Conservation (phyloP, 2,329 filamentous ascomycete genomes). For the Aspergillus oerlinghausenensis region DNA sequence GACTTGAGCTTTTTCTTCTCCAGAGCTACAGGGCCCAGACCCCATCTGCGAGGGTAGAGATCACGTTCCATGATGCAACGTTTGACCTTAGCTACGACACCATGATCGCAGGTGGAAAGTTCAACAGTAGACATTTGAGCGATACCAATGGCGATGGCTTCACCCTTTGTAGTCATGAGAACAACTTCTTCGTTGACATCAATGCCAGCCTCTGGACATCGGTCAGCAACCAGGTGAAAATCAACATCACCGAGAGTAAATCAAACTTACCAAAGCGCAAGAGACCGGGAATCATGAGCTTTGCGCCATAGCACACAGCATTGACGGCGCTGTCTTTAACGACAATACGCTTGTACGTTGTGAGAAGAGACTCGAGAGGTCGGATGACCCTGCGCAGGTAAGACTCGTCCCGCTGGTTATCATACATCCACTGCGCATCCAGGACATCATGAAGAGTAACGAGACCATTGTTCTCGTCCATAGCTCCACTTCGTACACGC, state of each 20-base stretch:
- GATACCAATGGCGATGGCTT: conserved; percentile 93
- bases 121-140: conserved; percentile 98
- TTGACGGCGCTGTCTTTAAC: conserved; percentile 97
- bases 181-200: conserved; percentile 96
- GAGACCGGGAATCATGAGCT: conserved; percentile 96
- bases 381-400: conserved; percentile 88
- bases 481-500: conserved; percentile 87
- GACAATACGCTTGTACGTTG: conserved; percentile 91
- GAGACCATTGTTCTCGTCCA: conserved; percentile 84
- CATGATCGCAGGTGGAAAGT: conserved; percentile 94
- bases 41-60: conserved; percentile 94
- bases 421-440: conserved; percentile 92
- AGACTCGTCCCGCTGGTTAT: conserved; percentile 92
- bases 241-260: neutral
- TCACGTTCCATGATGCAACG: conserved; percentile 99
- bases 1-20: conserved; percentile 99
- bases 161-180: conserved; percentile 97
- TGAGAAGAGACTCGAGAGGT: conserved; percentile 87
- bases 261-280: conserved; percentile 71
- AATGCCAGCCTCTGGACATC: conserved; percentile 68
- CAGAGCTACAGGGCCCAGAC: conserved; percentile 82
- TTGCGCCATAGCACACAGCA: conserved; percentile 96
- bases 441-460: conserved; percentile 94
- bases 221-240: conserved; percentile 7
- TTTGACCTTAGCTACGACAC: conserved; percentile 98